Conservation (phyloP, 306 rosid genomes). For the Vigna nakashimae region DNA sequence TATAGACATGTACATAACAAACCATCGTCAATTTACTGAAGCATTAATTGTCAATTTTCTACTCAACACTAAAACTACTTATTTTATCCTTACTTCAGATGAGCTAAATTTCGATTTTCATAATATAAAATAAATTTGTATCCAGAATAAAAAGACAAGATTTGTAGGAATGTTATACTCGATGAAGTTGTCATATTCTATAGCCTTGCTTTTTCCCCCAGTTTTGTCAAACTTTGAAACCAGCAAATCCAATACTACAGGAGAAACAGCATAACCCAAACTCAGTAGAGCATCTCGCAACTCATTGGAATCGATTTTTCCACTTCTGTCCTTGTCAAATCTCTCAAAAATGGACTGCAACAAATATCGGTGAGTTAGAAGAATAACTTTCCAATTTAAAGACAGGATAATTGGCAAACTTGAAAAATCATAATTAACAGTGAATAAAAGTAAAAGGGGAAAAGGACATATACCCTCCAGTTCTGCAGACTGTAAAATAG, state of each 20-base stretch:
- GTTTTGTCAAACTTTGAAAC: conserved; percentile 93
- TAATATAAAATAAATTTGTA: neutral
- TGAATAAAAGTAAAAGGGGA: neutral
- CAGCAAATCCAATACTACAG: conserved; percentile 79
- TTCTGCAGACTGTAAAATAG: conserved; percentile 89
- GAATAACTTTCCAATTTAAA: neutral
- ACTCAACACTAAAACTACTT: neutral
- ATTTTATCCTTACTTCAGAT: neutral
- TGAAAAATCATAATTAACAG: neutral
- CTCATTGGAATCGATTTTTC: conserved; percentile 77
- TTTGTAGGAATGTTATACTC: conserved; percentile 60
- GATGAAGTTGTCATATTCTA: conserved; percentile 95
- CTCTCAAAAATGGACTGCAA: conserved; percentile 81
- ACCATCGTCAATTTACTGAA: neutral
- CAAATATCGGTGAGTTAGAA: conserved; percentile 9
- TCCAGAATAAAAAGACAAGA: conserved; percentile 6
- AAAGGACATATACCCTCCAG: conserved; percentile 79
- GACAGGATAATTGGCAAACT: neutral
- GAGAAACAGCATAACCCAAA: conserved; percentile 85
- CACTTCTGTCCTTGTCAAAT: conserved; percentile 91
- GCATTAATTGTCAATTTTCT: neutral
- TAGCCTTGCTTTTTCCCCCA: conserved; percentile 79
- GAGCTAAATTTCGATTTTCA: neutral
- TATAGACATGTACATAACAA: neutral
- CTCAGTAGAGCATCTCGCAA: conserved; percentile 88